Evolutionary conservation across 208 protist species (phyloP), one percentile per base, ranked within the genome.

Genomic region (Leishmania mexicana): DNA sequence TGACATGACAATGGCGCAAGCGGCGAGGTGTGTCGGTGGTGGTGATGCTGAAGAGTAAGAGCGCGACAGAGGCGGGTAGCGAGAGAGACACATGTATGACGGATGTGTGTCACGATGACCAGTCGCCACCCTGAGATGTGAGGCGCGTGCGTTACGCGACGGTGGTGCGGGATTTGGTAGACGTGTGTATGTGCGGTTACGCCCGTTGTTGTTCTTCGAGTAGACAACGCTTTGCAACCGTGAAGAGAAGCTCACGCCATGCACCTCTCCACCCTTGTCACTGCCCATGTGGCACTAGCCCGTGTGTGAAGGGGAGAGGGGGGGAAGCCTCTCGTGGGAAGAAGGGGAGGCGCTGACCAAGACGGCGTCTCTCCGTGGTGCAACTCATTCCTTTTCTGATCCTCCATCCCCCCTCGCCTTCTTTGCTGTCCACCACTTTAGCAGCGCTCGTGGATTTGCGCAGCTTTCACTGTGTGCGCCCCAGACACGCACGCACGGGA

Each of bases 361-460:
- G 38, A 72, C 40, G 2, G 24, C 64, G 47, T 19, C 24, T 53
- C 70, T 38, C 40, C 28, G 70, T 54, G 40, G 5, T 38, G 45
- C 45, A 28, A 17, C 70, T n/a, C 70, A 74, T 74, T 45, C 45
- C 45, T 19, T 17, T 35, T 11, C 64, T 40, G n/a, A 31, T 17
- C 28, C 1, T 31, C n/a, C 64, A 38, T 2, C 24, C 64, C 17
- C 45, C 6, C 70, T 8, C 35, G 11, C n/a, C 45, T n/a, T 53
- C 15, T 38, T 58, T 85, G 38, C 35, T 85, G 8, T 35, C 17
- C 8, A 47, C 51, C 17, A 40, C 51, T 81, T 45, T 54, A 85
- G 75, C 53, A 78, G 62, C 28, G 24, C 40, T 71, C 75, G 42
- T 3, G 47, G 40, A 40, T 70, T 71, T 51, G 24, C 40, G 49